Evolutionary conservation across 495 filamentous ascomycete species (phyloP).

Genomic region (Podospora anserina): DNA sequence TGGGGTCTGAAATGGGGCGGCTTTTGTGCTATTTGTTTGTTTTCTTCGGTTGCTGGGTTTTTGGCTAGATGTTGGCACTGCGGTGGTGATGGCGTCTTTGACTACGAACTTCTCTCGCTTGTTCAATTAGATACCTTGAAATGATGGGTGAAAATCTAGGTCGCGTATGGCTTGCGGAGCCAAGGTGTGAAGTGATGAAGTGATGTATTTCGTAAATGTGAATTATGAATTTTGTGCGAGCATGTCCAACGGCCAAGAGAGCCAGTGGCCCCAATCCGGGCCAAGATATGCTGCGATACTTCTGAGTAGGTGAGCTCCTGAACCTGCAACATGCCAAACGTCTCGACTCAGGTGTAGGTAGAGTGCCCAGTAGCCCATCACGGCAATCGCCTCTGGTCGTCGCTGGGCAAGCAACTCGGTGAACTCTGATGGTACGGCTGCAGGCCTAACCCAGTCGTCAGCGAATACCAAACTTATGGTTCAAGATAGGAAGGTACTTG

Average conservation of each 20-base stretch:
- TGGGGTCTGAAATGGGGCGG: neutral
- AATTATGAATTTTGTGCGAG: slow-evolving; percentile 33
- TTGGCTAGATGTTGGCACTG: neutral
- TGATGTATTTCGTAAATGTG: neutral
- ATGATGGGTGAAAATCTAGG: too few species aligned
- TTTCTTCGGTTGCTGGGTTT: neutral
- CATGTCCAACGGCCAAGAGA: slow-evolving; percentile 24
- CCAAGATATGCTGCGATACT: slow-evolving; percentile 38
- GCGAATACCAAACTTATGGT: neutral
- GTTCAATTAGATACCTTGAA: neutral
- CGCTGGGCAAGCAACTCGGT: slow-evolving; percentile 26
- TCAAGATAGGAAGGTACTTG: neutral
- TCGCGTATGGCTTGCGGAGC: too few species aligned
- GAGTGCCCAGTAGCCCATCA: slow-evolving; percentile 35
- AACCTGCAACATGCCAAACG: slow-evolving; percentile 33
- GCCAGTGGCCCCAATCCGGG: slow-evolving; percentile 30
- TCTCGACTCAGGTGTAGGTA: slow-evolving; percentile 31
- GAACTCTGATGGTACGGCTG: slow-evolving; percentile 28
- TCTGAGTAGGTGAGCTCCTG: slow-evolving; percentile 34
- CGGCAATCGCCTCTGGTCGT: slow-evolving; percentile 29
- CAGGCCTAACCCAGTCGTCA: slow-evolving; percentile 16
- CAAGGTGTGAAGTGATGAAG: neutral
- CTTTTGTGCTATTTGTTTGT: neutral
- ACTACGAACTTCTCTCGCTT: neutral
- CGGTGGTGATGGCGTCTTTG: neutral